Conservation (phyloP, 2,329 filamentous ascomycete genomes). For the Cladosporium phlei region DNA sequence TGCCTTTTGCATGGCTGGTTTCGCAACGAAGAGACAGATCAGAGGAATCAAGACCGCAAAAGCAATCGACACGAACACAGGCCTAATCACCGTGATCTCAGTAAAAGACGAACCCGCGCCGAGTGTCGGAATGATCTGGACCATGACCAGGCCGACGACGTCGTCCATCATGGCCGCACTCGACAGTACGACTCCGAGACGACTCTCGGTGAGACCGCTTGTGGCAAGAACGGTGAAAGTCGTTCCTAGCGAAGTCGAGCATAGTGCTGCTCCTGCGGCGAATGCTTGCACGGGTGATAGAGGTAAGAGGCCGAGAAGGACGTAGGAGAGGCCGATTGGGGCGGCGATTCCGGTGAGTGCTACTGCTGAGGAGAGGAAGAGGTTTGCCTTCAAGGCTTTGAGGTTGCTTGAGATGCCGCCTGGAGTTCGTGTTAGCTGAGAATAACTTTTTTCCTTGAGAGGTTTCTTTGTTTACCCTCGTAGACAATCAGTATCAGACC, state of each 20-base stretch:
- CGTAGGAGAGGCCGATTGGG: constrained; percentile 64
- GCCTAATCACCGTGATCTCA: constrained; percentile 44
- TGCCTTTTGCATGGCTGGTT: constrained; percentile 36
- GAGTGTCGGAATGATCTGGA: constrained; percentile 67
- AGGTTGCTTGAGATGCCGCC: constrained; percentile 53
- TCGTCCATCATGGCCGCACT: constrained; percentile 80
- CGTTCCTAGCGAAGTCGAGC: constrained; percentile 70
- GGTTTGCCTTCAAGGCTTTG: constrained; percentile 53
- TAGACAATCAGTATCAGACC: constrained; percentile 69
- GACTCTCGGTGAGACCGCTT: constrained; percentile 50
- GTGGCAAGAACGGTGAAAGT: constrained; percentile 62
- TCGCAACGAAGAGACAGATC: constrained; percentile 42
- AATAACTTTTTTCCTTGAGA: constrained; percentile 14
- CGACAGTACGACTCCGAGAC: constrained; percentile 59
- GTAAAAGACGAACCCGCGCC: constrained; percentile 39
- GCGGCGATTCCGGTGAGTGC: constrained; percentile 61
- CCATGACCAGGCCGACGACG: constrained; percentile 71
- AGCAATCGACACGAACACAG: constrained; percentile 48
- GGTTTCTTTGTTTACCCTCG: constrained; percentile 48
- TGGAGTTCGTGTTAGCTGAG: neutral
- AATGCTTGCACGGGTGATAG: constrained; percentile 61
- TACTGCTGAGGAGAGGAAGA: constrained; percentile 56
- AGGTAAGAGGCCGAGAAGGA: constrained; percentile 47
- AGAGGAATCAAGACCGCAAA: constrained; percentile 49
- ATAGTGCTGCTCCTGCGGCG: constrained; percentile 67